Evolutionary conservation across 768 basidiomycete species (phyloP), one percentile per base, ranked within the genome.

Genomic region (Kondoa subrosea): DNA sequence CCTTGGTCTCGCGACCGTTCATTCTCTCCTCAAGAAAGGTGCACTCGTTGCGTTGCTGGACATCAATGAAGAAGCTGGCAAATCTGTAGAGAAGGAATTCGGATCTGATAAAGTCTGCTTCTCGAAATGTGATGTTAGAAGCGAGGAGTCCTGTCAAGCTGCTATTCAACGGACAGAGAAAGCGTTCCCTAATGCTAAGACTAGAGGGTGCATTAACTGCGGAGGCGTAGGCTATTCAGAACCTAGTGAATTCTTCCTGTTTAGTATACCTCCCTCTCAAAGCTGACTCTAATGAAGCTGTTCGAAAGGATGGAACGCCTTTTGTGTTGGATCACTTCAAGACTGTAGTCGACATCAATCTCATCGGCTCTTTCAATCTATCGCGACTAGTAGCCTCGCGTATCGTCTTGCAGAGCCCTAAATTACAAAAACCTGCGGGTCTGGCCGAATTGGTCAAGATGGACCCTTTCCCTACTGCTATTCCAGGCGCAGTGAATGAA

Each of bases 161-260:
- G 78, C 78, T 1, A 73, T 79, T 58, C 66, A 70, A 1, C 68
- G 59, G 2, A 73, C 76, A 1, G 76, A 76, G 74, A 66, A 71
- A 0, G 65, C 76, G 29, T 76, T 76, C 58, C 81, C 81, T 0
- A 77, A 77, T 3, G 80, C 81, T 4, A 74, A 76, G 30, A 76
- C 85, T n/a, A 84, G 83, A 3, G 84, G 84, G 8, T 81, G 85
- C 2, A 79, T 85, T 8, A 83, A 83, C 72, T 81, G 81, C 69
- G 84, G 83, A 2, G 84, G 84, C 2, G 79, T 83, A 0, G 84
- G 80, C 21, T 57, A 26, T 21, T n/a, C 33, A 16, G 34, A 65
- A 15, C 4, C 21, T 25, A 12, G 14, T 25, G 21, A n/a, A 4
- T 17, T 26, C 0, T 17, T 59, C 40, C 14, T 50, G 40, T 50